These are phyloP conservation scores for Actinidia arguta DNA, from an alignment of 179 eudicot species.

Conservation along the genomic window DNA sequence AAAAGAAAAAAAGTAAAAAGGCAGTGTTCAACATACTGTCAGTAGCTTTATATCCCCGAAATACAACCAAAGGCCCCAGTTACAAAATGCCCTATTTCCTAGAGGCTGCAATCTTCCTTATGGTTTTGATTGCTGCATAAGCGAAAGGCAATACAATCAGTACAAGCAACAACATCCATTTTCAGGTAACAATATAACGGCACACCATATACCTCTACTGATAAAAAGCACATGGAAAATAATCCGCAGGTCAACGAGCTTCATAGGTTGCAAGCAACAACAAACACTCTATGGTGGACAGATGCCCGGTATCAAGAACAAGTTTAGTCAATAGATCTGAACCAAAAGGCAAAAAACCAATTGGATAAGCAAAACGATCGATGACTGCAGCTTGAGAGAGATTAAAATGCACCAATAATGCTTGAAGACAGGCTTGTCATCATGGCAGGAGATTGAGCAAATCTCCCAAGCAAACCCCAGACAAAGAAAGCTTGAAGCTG, in stretches of 20 bases:
- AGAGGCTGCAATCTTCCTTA: background rate
- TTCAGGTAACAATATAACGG: background rate
- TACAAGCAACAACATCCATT: background rate
- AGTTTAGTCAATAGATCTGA: background rate
- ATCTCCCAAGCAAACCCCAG: background rate
- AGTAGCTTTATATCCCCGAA: background rate
- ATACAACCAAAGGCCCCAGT: background rate
- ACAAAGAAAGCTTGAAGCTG: background rate
- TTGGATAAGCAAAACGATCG: background rate
- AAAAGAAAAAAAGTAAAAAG: background rate
- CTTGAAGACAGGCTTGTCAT: background rate
- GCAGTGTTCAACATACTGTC: background rate
- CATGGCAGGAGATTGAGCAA: background rate
- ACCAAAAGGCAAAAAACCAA: background rate
- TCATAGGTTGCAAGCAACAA: background rate
- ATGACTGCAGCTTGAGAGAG: conserved; percentile 7
- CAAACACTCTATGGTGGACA: too few relatives aligned
- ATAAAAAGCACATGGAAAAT: background rate
- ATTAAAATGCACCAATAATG: background rate
- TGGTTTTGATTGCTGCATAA: background rate
- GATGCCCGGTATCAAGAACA: background rate
- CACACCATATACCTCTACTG: background rate
- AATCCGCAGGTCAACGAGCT: background rate
- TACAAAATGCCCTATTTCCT: background rate
- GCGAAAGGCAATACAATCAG: background rate